Evolutionary conservation across 2,329 filamentous ascomycete genomes (phyloP).

Genomic region (Stromatinia cepivora): DNA sequence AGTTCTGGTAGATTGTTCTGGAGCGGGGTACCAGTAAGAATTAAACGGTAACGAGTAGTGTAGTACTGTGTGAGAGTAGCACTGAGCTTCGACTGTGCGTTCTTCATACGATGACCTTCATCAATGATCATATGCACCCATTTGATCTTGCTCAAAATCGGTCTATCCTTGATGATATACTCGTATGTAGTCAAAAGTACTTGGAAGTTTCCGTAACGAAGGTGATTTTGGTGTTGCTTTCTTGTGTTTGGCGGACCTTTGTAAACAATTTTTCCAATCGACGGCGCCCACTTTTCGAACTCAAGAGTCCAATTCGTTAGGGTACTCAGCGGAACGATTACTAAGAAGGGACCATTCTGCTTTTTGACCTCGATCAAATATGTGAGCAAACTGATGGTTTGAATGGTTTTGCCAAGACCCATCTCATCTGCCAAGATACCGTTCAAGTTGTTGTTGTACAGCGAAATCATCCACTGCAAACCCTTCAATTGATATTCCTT

Average conservation of each 20-base stretch:
- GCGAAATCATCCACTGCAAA: slow-evolving; percentile 98
- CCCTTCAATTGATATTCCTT: slow-evolving; percentile 99
- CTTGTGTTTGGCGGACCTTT: slow-evolving; percentile 88
- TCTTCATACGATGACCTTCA: slow-evolving; percentile 99
- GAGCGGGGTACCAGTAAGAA: slow-evolving; percentile 93
- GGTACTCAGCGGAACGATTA: slow-evolving; percentile 95
- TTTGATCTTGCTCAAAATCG: slow-evolving; percentile 95
- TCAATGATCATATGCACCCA: slow-evolving; percentile 99
- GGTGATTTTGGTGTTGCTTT: slow-evolving; percentile 89
- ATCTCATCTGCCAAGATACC: slow-evolving; percentile 98
- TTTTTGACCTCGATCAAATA: slow-evolving; percentile 96
- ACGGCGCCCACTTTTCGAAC: slow-evolving; percentile 98
- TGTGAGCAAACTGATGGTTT: slow-evolving; percentile 96
- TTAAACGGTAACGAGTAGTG: slow-evolving; percentile 89
- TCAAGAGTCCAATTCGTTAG: slow-evolving; percentile 98
- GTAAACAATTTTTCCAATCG: slow-evolving; percentile 85
- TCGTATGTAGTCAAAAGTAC: slow-evolving; percentile 97
- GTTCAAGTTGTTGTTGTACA: slow-evolving; percentile 99
- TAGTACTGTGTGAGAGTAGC: slow-evolving; percentile 95
- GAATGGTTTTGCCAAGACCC: slow-evolving; percentile 99
- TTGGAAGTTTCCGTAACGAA: slow-evolving; percentile 93
- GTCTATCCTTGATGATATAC: slow-evolving; percentile 98
- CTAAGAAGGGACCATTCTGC: slow-evolving; percentile 87
- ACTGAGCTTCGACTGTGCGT: slow-evolving; percentile 92
- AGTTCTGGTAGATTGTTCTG: slow-evolving; percentile 96